phyloP scores from a whole-genome alignment of 371 early-diverging fungal genomes.

The Chytridium lagenaria region DNA sequence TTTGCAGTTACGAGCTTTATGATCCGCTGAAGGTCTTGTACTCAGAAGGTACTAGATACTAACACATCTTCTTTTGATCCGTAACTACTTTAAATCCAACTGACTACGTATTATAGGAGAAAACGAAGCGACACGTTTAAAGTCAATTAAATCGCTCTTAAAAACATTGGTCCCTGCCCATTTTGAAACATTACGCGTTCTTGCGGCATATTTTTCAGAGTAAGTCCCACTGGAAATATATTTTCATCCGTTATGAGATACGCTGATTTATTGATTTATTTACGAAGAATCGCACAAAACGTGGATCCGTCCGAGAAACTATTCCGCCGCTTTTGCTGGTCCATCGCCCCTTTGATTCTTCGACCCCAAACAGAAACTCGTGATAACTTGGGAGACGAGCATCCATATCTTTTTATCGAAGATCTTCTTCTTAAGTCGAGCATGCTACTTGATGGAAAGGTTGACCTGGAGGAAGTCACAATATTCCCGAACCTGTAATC shows the following conservation, averaged over 20 bases:
- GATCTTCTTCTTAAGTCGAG: conserved; percentile 23
- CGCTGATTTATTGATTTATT: no score
- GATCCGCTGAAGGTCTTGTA: neutral
- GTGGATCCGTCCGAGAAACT: conserved; percentile 15
- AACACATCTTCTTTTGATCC: neutral
- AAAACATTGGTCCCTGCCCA: neutral
- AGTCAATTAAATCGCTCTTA: conserved; percentile 14
- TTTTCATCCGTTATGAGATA: no score
- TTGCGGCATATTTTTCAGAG: conserved; percentile 10
- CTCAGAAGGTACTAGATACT: neutral
- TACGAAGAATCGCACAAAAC: neutral
- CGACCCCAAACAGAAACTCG: conserved; percentile 26
- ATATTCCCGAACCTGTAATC: neutral
- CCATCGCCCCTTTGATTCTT: conserved; percentile 31
- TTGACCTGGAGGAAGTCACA: neutral
- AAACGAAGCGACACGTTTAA: conserved; percentile 16
- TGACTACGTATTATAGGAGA: neutral
- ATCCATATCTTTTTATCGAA: conserved; percentile 25
- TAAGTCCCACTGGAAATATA: neutral
- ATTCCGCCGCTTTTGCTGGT: conserved; percentile 25
- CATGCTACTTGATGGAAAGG: neutral
- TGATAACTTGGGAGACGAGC: conserved; percentile 28
- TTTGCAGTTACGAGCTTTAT: conserved; percentile 8
- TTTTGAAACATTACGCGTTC: neutral
- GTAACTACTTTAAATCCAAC: neutral